Base-by-base conservation (phyloP, 306 rosid species). In the Vachellia collinsii region DNA sequence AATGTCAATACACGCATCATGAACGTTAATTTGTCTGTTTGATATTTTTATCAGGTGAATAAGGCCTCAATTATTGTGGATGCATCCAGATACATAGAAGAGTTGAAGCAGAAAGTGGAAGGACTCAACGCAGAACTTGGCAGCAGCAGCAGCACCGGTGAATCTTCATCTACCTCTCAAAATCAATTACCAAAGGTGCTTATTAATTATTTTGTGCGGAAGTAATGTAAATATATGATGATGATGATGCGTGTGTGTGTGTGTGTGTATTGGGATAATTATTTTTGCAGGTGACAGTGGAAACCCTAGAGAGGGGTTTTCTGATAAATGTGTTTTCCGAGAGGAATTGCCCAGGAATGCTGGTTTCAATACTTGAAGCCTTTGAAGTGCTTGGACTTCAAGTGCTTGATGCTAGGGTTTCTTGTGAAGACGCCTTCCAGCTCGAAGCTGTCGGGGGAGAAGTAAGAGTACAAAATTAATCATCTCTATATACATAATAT, bases 331-430 rank as follows among this genome's bases (percentile, higher is more conserved):
- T 92, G 66, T 73, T 83, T 74, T 81, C 91, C 17, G 95, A 88
- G 38, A 89, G 84, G 76, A 92, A 90, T 71, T 85, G 87, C 48
- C 94, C 97, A 0, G 94, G 97, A 50, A 84, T 94, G 92, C 81
- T 94, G 0, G 92, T 90, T 23, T 86, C 86, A 6, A 86, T 94
- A 72, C 88, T 94, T 0, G 92, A 92, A 89, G 97, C 90, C 74
- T 92, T 94, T 58, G 98, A 89, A 63, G 88, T 87, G 61, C 76
- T 94, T 34, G 94, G 94, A 29, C 97, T 92, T 75, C 94, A 90
- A 74, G 97, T 94, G 58, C 91, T 90, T 43, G 92, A 94, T 83
- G 98, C 98, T 81, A 90, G 89, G 92, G 94, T 91, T 85, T 89
- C 98, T 79, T 94, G 97, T 79, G 86, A 91, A 48, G 97, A 92